These are phyloP conservation scores for Sordariomycetes sp. DNA, from an alignment of 2,329 filamentous ascomycete genomes.

Conservation along the genomic window DNA sequence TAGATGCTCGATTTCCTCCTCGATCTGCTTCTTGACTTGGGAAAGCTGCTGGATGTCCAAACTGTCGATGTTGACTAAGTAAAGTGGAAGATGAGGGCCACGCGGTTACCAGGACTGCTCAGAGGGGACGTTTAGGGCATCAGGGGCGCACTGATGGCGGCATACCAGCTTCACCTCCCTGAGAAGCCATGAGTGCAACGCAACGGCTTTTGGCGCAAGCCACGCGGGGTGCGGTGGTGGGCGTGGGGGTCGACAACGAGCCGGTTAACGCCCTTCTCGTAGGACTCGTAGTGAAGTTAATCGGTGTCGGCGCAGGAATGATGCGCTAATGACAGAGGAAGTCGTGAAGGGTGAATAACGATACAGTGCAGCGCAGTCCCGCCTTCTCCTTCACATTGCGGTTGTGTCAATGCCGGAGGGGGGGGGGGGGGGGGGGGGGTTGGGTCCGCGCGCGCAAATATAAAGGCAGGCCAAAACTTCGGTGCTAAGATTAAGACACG, in stretches of 20 bases:
- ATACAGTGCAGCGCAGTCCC: background rate
- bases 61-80: constrained; percentile 38
- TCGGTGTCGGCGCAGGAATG: background rate
- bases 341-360: background rate
- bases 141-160: background rate
- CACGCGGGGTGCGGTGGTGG: background rate
- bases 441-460: background rate
- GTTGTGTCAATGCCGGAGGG: too few relatives aligned
- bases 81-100: background rate
- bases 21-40: constrained; percentile 89
- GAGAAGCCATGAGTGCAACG: background rate
- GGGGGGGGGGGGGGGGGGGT: background rate
- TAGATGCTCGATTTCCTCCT: constrained; percentile 90
- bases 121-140: background rate
- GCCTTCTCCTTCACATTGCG: background rate
- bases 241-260: background rate
- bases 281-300: background rate
- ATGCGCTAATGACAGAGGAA: background rate
- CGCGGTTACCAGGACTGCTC: background rate
- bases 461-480: background rate
- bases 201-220: background rate
- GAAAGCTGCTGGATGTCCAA: constrained; percentile 77
- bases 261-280: background rate
- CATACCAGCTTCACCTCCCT: background rate
- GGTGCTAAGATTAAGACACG: background rate